These are phyloP conservation scores for Fragilariopsis cylindrus DNA, from an alignment of 108 stramenopile genomes.

Conservation along the genomic window DNA sequence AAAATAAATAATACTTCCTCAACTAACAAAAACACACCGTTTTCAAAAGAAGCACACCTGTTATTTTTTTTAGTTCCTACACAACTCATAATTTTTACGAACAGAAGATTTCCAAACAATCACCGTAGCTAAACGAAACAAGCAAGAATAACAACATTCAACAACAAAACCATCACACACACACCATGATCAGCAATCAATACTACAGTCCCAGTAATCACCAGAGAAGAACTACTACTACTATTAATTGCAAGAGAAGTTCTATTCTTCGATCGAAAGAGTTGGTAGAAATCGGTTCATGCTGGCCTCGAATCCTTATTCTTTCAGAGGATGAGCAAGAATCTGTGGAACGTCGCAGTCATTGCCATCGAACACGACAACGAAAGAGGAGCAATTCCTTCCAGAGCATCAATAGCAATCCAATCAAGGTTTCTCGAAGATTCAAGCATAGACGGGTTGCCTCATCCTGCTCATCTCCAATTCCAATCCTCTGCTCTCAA, in stretches of 20 bases:
- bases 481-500: too few relatives aligned
- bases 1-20: too few relatives aligned
- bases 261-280: constrained; percentile 14
- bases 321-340: neutral
- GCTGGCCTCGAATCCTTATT: constrained; percentile 17
- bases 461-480: too few relatives aligned
- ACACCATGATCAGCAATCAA: constrained; percentile 11
- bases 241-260: constrained; percentile 6
- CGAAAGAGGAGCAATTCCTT: neutral
- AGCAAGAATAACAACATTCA: neutral
- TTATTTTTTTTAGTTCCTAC: neutral
- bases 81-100: neutral
- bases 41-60: too few relatives aligned
- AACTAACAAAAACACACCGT: too few relatives aligned
- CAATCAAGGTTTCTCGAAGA: constrained; percentile 13
- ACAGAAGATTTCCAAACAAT: neutral
- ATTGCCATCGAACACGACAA: neutral
- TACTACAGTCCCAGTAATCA: neutral
- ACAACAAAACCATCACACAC: neutral
- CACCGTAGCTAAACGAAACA: neutral
- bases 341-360: neutral
- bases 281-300: constrained; percentile 16
- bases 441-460: neutral
- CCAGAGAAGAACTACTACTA: neutral
- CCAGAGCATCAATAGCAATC: neutral